These are phyloP conservation scores for Hibiscus mutabilis DNA, from an alignment of 345 rosid genomes.

Conservation along the genomic window DNA sequence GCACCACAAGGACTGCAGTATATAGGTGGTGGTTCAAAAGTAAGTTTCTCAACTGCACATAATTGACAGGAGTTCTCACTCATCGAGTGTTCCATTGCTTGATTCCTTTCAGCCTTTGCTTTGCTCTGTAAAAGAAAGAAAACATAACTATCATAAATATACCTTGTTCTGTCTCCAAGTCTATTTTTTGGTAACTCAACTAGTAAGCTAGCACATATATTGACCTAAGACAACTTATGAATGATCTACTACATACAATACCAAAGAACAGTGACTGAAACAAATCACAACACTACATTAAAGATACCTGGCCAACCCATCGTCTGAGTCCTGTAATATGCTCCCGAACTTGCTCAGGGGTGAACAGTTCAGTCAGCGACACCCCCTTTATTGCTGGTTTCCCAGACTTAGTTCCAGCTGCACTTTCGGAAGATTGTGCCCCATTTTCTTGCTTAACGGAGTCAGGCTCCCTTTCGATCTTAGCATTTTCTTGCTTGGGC, in stretches of 20 bases:
- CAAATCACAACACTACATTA: not conserved
- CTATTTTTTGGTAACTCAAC: not conserved
- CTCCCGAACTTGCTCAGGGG: slow-evolving; percentile 95
- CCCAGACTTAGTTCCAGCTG: slow-evolving; percentile 61
- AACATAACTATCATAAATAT: not conserved
- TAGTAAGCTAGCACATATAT: not conserved
- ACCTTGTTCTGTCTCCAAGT: not conserved
- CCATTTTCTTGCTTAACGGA: slow-evolving; percentile 48
- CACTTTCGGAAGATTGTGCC: slow-evolving; percentile 40
- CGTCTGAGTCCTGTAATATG: slow-evolving; percentile 90
- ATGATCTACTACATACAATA: not conserved
- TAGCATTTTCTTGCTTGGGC: slow-evolving; percentile 40
- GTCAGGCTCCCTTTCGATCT: slow-evolving; percentile 48
- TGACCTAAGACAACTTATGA: not conserved
- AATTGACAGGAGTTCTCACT: slow-evolving; percentile 98
- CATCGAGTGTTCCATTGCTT: slow-evolving; percentile 91
- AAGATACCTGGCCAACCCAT: slow-evolving; percentile 96
- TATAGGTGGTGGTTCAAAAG: slow-evolving; percentile 97
- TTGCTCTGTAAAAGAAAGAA: slow-evolving; percentile 55
- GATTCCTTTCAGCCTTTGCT: slow-evolving; percentile 95
- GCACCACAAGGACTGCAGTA: slow-evolving; percentile 95
- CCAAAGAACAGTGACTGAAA: not conserved
- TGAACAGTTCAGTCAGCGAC: slow-evolving; percentile 87
- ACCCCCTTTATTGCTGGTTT: slow-evolving; percentile 97
- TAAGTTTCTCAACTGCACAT: slow-evolving; percentile 97